These are phyloP conservation scores for Chaetothyriales sp. DNA, from an alignment of 2,329 filamentous ascomycete species.

Conservation along the genomic window DNA sequence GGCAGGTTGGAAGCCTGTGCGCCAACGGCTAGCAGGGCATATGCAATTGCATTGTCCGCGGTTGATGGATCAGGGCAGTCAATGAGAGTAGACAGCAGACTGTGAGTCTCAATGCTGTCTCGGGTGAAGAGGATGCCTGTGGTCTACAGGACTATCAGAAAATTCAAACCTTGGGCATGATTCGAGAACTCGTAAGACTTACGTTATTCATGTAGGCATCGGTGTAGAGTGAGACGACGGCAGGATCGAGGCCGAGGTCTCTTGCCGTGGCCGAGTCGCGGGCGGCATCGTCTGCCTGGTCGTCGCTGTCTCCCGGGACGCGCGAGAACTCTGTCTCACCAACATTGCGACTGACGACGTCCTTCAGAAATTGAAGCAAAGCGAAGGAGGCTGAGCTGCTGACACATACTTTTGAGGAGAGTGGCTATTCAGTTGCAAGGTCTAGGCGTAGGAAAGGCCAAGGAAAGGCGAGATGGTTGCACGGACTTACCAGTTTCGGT, in stretches of 20 bases:
- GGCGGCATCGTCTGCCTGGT: not conserved
- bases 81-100: not conserved
- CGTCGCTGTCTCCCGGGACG: not conserved
- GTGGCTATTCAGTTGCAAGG: not conserved
- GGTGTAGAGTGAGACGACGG: not conserved
- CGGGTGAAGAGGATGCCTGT: not conserved
- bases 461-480: not conserved
- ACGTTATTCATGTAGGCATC: not conserved
- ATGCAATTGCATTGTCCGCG: not conserved
- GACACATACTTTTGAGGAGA: not conserved
- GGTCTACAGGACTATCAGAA: not conserved
- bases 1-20: constrained; percentile 32
- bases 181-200: not conserved
- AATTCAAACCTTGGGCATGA: not conserved
- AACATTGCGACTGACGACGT: not conserved
- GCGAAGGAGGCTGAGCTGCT: not conserved
- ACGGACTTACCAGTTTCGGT: not conserved
- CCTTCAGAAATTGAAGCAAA: not conserved
- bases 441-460: not conserved
- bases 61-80: not conserved
- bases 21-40: constrained; percentile 36
- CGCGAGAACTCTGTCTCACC: not conserved
- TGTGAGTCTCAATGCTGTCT: not conserved
- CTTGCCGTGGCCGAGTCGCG: not conserved
- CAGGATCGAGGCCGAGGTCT: not conserved